Evolutionary conservation across 139 green algal species (phyloP).

Genomic region (Yamagishiella unicocca): DNA sequence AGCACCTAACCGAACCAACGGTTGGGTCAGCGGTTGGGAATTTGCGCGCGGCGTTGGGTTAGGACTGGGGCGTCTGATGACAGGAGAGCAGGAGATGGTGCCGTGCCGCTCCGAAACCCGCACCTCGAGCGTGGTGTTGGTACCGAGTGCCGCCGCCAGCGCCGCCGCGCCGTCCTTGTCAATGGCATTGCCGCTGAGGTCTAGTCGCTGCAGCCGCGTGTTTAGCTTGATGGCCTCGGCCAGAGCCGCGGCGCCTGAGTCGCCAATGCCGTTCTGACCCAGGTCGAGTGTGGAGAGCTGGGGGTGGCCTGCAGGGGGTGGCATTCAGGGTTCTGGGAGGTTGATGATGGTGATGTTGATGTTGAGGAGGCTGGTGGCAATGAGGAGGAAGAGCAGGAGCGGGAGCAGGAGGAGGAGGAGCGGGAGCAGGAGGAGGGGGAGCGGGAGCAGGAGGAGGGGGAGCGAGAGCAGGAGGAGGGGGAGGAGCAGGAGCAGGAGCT

Average conservation of each 20-base stretch:
- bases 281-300: slow-evolving; percentile 88
- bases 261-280: slow-evolving; percentile 90
- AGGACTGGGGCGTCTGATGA: too few species aligned
- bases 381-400: background rate
- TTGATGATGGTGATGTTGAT: background rate
- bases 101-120: too few species aligned
- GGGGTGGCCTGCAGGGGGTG: slow-evolving; percentile 49
- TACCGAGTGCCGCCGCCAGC: slow-evolving; percentile 80
- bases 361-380: background rate
- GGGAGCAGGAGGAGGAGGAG: too few species aligned
- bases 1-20: slow-evolving; percentile 70
- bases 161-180: slow-evolving; percentile 67
- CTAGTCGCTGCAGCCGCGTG: slow-evolving; percentile 84
- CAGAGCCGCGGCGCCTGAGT: slow-evolving; percentile 84
- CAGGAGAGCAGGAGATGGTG: too few species aligned
- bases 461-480: too few species aligned
- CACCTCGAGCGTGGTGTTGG: slow-evolving; percentile 76
- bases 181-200: slow-evolving; percentile 81
- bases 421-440: too few species aligned
- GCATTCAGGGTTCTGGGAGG: background rate
- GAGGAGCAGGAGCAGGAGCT: too few species aligned
- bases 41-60: too few species aligned
- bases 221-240: slow-evolving; percentile 95
- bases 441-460: too few species aligned
- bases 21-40: too few species aligned